Evolutionary conservation across 345 rosid genomes (phyloP).

Genomic region (Mallotus nudiflorus): DNA sequence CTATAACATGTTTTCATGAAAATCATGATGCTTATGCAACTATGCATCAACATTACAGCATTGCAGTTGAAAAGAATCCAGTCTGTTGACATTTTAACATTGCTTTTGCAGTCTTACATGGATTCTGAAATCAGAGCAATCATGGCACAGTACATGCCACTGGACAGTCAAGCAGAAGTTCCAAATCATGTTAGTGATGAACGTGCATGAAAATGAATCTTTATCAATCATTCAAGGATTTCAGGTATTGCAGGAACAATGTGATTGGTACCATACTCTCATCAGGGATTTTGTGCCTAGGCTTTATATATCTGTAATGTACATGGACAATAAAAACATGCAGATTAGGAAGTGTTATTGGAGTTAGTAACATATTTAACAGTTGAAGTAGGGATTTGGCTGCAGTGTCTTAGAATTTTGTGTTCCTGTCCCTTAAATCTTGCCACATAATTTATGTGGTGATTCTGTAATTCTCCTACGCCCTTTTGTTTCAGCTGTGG

Average conservation of each 20-base stretch:
- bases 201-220: conserved; percentile 44
- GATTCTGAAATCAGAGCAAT: conserved; percentile 97
- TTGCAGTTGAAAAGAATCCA: too few species aligned
- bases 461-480: conserved; percentile 11
- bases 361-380: conserved; percentile 25
- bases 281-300: conserved; percentile 18
- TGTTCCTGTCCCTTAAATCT: conserved; percentile 3
- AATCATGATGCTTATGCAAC: not conserved
- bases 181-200: conserved; percentile 61
- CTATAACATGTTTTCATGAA: not conserved
- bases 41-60: not conserved
- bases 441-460: conserved; percentile 6
- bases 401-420: conserved; percentile 13
- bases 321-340: conserved; percentile 25
- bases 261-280: conserved; percentile 3
- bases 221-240: conserved; percentile 1
- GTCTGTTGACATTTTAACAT: not conserved
- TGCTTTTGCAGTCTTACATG: conserved; percentile 76
- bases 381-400: conserved; percentile 31
- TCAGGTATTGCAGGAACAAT: conserved; percentile 4
- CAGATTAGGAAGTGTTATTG: conserved; percentile 26
- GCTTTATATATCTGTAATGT: conserved; percentile 23
- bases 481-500: not conserved
- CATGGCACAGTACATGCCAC: conserved; percentile 99
- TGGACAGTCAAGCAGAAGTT: conserved; percentile 78